These are phyloP conservation scores for Acanthamoeba lenticulata DNA, from an alignment of 208 protist species.

Conservation along the genomic window DNA sequence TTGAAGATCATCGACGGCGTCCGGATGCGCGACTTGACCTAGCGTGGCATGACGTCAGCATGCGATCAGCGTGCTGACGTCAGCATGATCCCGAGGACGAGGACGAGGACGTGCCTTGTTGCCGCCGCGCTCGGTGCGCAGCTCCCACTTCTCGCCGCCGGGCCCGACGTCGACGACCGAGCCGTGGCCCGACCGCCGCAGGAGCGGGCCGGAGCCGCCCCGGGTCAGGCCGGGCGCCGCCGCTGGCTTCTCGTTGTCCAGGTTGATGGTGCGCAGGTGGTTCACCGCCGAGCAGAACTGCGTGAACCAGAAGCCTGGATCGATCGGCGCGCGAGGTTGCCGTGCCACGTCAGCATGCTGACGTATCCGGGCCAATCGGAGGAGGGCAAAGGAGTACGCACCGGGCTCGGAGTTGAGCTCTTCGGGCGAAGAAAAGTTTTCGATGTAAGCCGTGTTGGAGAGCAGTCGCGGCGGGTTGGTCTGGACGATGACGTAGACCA, in stretches of 20 bases:
- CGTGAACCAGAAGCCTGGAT: not conserved
- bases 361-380: too few relatives aligned
- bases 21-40: slow-evolving; percentile 9
- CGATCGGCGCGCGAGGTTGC: too few relatives aligned
- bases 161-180: too few relatives aligned
- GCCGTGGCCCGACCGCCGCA: not conserved
- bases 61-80: not conserved
- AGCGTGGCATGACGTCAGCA: not conserved
- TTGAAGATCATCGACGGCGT: slow-evolving; percentile 53
- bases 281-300: slow-evolving; percentile 44
- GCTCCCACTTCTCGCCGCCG: slow-evolving; percentile 27
- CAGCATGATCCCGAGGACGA: too few relatives aligned
- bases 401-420: slow-evolving; percentile 44
- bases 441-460: slow-evolving; percentile 40
- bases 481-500: slow-evolving; percentile 37
- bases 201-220: too few relatives aligned
- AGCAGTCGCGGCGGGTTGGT: slow-evolving; percentile 48
- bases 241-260: not conserved
- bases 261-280: not conserved
- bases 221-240: too few relatives aligned
- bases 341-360: too few relatives aligned
- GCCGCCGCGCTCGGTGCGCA: not conserved
- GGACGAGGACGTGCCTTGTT: not conserved
- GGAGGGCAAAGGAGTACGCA: not conserved
- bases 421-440: slow-evolving; percentile 20